phyloP scores from a whole-genome alignment of 306 rosid species.

The Neltuma alba region DNA sequence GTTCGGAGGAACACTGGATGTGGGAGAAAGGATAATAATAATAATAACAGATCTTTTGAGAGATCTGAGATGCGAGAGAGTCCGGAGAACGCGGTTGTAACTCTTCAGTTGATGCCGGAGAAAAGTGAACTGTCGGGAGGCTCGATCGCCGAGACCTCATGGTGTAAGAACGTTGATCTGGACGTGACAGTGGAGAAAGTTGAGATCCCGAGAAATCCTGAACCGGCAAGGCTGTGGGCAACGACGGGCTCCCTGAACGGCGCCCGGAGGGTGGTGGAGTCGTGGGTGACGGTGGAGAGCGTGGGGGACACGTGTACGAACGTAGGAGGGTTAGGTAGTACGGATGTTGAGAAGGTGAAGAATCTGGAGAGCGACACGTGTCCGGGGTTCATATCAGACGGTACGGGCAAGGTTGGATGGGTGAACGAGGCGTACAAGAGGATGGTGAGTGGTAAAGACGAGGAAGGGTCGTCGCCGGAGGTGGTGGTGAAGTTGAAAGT shows the following conservation, averaged over 20 bases:
- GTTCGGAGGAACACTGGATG: conserved; percentile 44
- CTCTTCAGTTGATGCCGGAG: conserved; percentile 67
- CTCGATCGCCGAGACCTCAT: conserved; percentile 33
- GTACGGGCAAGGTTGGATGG: conserved; percentile 67
- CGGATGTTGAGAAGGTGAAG: conserved; percentile 70
- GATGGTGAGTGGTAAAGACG: conserved; percentile 48
- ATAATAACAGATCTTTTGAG: conserved; percentile 1
- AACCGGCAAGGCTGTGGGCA: neutral
- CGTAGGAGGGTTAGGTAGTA: conserved; percentile 49
- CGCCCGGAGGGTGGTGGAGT: conserved; percentile 36
- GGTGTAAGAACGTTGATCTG: conserved; percentile 50
- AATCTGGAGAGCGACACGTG: conserved; percentile 79
- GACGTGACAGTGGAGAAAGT: conserved; percentile 39
- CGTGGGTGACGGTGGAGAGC: conserved; percentile 87
- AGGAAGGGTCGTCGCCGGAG: conserved; percentile 15
- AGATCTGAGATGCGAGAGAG: neutral
- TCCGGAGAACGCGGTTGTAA: conserved; percentile 25
- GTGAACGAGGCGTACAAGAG: conserved; percentile 67
- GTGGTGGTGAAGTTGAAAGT: conserved; percentile 46
- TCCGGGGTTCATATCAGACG: conserved; percentile 81
- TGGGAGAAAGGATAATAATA: conserved; percentile 27
- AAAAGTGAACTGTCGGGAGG: conserved; percentile 5
- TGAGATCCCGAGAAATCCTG: conserved; percentile 32
- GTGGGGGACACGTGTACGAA: conserved; percentile 83
- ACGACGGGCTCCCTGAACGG: neutral